phyloP scores from a whole-genome alignment of 2,329 filamentous ascomycete species.

The Beauveria scarabaeidicola region DNA sequence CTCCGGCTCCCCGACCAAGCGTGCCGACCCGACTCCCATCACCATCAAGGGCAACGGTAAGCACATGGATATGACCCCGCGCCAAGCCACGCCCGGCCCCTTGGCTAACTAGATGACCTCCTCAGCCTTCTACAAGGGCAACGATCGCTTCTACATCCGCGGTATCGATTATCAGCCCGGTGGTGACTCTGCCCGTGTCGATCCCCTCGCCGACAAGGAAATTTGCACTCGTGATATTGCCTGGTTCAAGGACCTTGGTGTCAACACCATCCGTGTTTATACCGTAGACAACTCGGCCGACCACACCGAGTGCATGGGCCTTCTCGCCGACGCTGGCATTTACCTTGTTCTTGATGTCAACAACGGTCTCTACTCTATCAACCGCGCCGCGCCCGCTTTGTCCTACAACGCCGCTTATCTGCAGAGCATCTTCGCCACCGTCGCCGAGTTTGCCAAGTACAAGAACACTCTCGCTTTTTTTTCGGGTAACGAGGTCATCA shows the following conservation, averaged over 20 bases:
- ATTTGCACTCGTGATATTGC: constrained; percentile 72
- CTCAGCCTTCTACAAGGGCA: constrained; percentile 46
- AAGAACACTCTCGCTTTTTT: constrained; percentile 82
- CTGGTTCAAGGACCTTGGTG: constrained; percentile 74
- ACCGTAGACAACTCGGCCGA: constrained; percentile 76
- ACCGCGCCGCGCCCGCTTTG: constrained; percentile 56
- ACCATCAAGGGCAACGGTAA: constrained; percentile 50
- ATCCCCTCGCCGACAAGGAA: constrained; percentile 65
- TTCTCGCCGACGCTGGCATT: constrained; percentile 74
- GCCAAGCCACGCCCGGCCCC: background rate
- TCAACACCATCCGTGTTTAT: constrained; percentile 92
- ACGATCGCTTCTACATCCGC: constrained; percentile 49
- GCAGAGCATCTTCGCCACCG: constrained; percentile 75
- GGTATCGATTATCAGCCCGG: constrained; percentile 58
- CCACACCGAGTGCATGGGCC: constrained; percentile 80
- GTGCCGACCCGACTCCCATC: constrained; percentile 40
- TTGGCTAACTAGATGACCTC: background rate
- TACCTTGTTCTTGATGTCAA: constrained; percentile 90
- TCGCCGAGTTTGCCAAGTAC: constrained; percentile 76
- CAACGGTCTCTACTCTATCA: constrained; percentile 80
- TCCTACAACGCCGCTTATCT: constrained; percentile 88
- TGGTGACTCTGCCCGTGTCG: constrained; percentile 46
- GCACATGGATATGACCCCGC: constrained; percentile 10
- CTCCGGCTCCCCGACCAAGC: constrained; percentile 44
- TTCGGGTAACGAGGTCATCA: constrained; percentile 74